A percentile compares a stretch with the other conserved stretches of the same genome.
phyloP scores from a whole-genome alignment of 108 stramenopile genomes.

The Seminavis robusta region DNA sequence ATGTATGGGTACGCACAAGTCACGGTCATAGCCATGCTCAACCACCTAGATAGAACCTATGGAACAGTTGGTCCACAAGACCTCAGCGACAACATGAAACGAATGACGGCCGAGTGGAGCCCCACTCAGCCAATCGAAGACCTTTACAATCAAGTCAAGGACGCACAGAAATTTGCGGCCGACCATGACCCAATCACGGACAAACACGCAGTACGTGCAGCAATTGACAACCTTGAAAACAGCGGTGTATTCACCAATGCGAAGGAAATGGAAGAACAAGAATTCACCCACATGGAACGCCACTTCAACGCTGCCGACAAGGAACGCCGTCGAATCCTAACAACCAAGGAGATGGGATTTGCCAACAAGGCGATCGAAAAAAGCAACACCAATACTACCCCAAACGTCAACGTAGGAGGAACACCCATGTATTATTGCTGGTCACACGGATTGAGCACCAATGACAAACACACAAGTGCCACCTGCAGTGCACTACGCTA shows the following conservation, averaged over 20 bases:
- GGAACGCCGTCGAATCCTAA: no score
- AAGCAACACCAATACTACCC: no score
- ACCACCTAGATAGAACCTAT: not conserved
- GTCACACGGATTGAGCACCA: constrained; percentile 10
- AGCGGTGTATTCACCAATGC: no score
- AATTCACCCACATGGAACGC: not conserved
- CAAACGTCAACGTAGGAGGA: no score
- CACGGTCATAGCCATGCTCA: not conserved
- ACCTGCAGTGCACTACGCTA: no score
- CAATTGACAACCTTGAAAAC: not conserved
- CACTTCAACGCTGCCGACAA: not conserved
- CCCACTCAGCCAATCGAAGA: not conserved
- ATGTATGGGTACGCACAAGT: not conserved
- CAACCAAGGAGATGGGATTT: no score
- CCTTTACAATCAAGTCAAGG: constrained; percentile 1
- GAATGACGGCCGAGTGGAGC: not conserved
- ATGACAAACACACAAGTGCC: constrained; percentile 3
- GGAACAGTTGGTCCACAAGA: not conserved
- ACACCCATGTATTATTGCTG: no score
- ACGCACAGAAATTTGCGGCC: no score
- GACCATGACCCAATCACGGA: no score
- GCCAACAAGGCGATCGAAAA: no score
- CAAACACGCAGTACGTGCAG: no score
- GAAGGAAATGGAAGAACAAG: constrained; percentile 1
- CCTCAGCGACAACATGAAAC: constrained; percentile 1